Evolutionary conservation across 164 flowering plant genomes (phyloP).

Genomic region (Paratinospora sagittata): DNA sequence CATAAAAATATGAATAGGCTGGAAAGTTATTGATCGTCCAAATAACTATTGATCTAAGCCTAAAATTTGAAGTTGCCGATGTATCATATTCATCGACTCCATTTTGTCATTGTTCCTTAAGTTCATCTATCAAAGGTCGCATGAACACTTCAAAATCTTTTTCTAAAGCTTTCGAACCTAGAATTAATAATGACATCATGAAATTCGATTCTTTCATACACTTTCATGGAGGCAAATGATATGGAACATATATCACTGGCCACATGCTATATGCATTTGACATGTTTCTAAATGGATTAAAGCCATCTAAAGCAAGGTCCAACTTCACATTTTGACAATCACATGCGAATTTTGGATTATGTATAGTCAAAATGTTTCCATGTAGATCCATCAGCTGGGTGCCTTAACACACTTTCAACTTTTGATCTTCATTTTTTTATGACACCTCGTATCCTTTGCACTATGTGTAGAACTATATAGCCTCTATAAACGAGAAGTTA

Average conservation of each 20-base stretch:
- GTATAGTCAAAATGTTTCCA: not conserved
- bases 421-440: not conserved
- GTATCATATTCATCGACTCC: not conserved
- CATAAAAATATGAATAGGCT: not conserved
- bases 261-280: not conserved
- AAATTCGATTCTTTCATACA: not conserved
- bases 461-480: too few species aligned
- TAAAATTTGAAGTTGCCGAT: not conserved
- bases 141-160: not conserved
- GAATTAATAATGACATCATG: not conserved
- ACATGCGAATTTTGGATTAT: not conserved
- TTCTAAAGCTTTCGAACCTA: not conserved
- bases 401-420: not conserved
- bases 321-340: not conserved
- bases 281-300: not conserved
- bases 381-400: not conserved
- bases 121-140: not conserved
- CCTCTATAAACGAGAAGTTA: too few species aligned
- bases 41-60: not conserved
- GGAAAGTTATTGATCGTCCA: constrained; percentile 2
- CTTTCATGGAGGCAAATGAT: too few species aligned
- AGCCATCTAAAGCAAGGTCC: not conserved
- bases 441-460: not conserved
- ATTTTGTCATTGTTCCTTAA: not conserved
- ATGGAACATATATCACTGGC: too few species aligned